Evolutionary conservation across 2,329 filamentous ascomycete species (phyloP), one percentile per base, ranked within the genome.

Genomic region (Furcasterigmium sp.): DNA sequence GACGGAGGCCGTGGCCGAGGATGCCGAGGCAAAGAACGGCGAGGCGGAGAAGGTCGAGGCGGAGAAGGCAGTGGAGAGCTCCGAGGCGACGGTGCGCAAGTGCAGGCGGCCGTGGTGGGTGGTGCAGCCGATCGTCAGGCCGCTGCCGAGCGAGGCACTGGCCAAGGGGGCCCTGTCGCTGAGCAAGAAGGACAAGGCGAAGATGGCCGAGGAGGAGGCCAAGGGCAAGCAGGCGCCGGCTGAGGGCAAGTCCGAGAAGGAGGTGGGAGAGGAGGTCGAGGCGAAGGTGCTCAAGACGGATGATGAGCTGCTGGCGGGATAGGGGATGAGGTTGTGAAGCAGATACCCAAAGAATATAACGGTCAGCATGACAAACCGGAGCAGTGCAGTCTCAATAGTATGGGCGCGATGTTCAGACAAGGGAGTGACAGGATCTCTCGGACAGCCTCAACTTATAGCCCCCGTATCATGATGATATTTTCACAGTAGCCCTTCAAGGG

Each of bases 21-120:
- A 20, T 18, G 35, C 44, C 48, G 35, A 8, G 21, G 30, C 47
- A 37, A 17, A 18, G 14, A 18, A 39, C 8, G 37, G 23, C 4
- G 46, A 40, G 32, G 42, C 36, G 37, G 55, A 48, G 41, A 56
- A 46, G 35, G 51, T 42, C 4, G 58, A 50, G 23, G 43, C 41
- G 41, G 60, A 62, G 29, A 61, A 69, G 3, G 62, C 59, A 2
- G 23, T 26, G 0, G 73, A 81, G 56, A 84, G 76, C 59, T 85
- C 83, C 5, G 66, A 80, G 15, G 81, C 78, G 8, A 82, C 85
- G 1, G 81, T 93, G 20, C 78, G 76, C 43, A 72, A 79, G 47
- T 95, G 89, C 57, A 84, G 82, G 60, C 70, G 89, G 50, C 91
- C 91, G 1, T 96, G 84, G 78, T 96, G 89, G 88, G 76, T 95